Evolutionary conservation across 225 moss, liverwort and hornwort genomes (phyloP).

Genomic region (Lunularia cruciata): DNA sequence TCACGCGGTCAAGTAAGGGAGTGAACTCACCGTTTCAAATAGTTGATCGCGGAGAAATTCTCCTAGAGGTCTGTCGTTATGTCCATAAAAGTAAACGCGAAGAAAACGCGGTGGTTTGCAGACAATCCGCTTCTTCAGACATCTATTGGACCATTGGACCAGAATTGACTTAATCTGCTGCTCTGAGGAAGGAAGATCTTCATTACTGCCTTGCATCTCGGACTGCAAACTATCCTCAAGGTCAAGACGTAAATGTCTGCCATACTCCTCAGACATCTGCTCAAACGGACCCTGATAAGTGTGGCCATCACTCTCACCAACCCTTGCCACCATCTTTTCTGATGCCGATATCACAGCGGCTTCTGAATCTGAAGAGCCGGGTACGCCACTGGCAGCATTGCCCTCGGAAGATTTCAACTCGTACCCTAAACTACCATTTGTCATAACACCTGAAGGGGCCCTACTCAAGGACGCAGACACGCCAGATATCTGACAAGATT

Average conservation of each 20-base stretch:
- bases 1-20: too few species aligned
- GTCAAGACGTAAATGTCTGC: slow-evolving; percentile 26
- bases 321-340: slow-evolving; percentile 26
- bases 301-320: too few species aligned
- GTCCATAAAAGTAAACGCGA: slow-evolving; percentile 77
- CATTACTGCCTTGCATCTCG: slow-evolving; percentile 40
- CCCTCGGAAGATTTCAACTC: slow-evolving; percentile 27
- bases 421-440: slow-evolving; percentile 26
- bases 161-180: slow-evolving; percentile 64
- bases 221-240: slow-evolving; percentile 34
- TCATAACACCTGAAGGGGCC: neutral
- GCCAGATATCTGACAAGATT: slow-evolving; percentile 36
- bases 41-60: slow-evolving; percentile 74
- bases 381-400: slow-evolving; percentile 23
- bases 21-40: slow-evolving; percentile 63
- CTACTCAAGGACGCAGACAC: slow-evolving; percentile 43
- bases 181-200: slow-evolving; percentile 74
- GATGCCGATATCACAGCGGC: slow-evolving; percentile 8
- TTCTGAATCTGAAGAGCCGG: slow-evolving; percentile 11
- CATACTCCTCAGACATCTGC: slow-evolving; percentile 29
- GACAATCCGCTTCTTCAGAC: slow-evolving; percentile 67
- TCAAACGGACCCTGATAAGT: slow-evolving; percentile 11
- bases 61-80: slow-evolving; percentile 77
- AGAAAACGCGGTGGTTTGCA: slow-evolving; percentile 71
- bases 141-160: slow-evolving; percentile 77